Conservation (phyloP, 306 rosid genomes). For the Sicyos edulis region DNA sequence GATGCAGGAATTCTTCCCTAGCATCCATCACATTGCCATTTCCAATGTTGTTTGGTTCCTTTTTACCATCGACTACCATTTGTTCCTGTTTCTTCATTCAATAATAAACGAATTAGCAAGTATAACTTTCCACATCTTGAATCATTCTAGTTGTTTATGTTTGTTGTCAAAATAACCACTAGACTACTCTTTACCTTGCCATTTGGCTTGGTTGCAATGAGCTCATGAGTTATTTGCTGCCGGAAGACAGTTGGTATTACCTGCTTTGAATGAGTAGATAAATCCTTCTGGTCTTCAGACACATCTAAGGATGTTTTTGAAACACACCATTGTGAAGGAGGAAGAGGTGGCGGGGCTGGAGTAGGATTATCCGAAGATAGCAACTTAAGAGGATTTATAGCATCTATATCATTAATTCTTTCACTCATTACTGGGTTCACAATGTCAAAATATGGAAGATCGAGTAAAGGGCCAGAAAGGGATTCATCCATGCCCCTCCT, state of each 20-base stretch:
- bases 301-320: slow-evolving; percentile 40
- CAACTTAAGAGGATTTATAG: slow-evolving; percentile 25
- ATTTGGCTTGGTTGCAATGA: slow-evolving; percentile 27
- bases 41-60: slow-evolving; percentile 37
- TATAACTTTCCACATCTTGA: background rate
- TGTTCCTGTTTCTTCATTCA: slow-evolving; percentile 16
- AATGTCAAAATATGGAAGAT: slow-evolving; percentile 67
- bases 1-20: slow-evolving; percentile 73
- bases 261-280: slow-evolving; percentile 26
- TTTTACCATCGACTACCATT: slow-evolving; percentile 27
- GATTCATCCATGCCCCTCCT: slow-evolving; percentile 42
- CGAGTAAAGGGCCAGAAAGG: slow-evolving; percentile 46
- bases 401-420: slow-evolving; percentile 27
- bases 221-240: slow-evolving; percentile 31
- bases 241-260: slow-evolving; percentile 33
- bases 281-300: slow-evolving; percentile 35
- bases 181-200: slow-evolving; percentile 39
- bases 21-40: slow-evolving; percentile 45
- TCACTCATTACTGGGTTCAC: slow-evolving; percentile 42
- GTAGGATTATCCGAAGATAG: slow-evolving; percentile 34
- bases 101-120: background rate
- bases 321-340: slow-evolving; percentile 54
- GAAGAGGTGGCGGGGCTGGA: slow-evolving; percentile 65
- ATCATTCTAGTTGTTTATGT: background rate
- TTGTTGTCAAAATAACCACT: background rate